Evolutionary conservation across 169 alveolate genomes (phyloP).

Genomic region (Plasmodium yoelii): DNA sequence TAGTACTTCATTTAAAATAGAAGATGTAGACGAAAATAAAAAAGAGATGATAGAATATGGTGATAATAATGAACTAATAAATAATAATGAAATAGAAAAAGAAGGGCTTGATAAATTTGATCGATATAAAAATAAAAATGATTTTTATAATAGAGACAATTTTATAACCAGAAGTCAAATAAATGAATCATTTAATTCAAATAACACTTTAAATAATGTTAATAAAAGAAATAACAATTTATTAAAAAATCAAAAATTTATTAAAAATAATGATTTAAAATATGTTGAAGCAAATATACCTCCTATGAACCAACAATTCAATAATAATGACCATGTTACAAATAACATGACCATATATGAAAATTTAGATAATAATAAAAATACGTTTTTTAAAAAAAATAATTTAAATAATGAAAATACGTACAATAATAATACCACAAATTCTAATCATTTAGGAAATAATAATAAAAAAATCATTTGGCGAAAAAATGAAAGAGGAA

Average conservation of each 20-base stretch:
- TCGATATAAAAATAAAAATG: slow-evolving; percentile 15
- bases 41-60: slow-evolving; percentile 1
- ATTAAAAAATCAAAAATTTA: slow-evolving; percentile 13
- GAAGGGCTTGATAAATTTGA: not conserved
- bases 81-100: not conserved
- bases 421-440: not conserved
- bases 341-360: not conserved
- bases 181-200: slow-evolving; percentile 6
- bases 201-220: slow-evolving; percentile 5
- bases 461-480: slow-evolving; percentile 22
- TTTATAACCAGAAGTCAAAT: slow-evolving; percentile 9
- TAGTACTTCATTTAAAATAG: slow-evolving; percentile 19
- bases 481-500: slow-evolving; percentile 6
- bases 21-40: not conserved
- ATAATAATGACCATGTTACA: not conserved
- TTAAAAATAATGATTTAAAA: slow-evolving; percentile 2
- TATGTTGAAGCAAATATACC: not conserved
- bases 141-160: slow-evolving; percentile 18
- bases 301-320: too few relatives aligned
- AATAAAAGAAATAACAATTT: slow-evolving; percentile 19
- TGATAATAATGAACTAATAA: not conserved
- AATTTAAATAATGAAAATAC: not conserved
- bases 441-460: not conserved
- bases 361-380: not conserved
- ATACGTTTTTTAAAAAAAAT: not conserved